Evolutionary conservation across 2,329 filamentous ascomycete species (phyloP).

Genomic region (Tolypocladium inflatum): DNA sequence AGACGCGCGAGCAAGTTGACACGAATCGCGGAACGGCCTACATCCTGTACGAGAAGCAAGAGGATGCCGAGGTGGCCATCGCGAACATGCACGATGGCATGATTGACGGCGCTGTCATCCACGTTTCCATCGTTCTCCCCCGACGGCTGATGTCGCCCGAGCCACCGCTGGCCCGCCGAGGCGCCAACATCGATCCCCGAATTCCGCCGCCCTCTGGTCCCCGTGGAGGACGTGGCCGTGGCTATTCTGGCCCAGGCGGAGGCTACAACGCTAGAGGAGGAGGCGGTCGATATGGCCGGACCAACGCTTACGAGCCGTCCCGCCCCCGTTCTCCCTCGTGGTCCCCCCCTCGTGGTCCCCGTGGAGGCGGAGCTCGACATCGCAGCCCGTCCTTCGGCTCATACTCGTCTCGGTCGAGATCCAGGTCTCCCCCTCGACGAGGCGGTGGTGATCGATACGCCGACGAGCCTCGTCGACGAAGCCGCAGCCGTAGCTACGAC

Average conservation of each 20-base stretch:
- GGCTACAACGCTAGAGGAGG: constrained; percentile 23
- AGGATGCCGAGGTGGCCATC: constrained; percentile 79
- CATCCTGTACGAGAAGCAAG: constrained; percentile 69
- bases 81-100: constrained; percentile 98
- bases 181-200: constrained; percentile 47
- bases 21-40: constrained; percentile 92
- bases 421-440: constrained; percentile 28
- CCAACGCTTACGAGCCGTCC: constrained; percentile 54
- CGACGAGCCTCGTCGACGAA: constrained; percentile 30
- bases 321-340: constrained; percentile 33
- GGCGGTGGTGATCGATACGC: constrained; percentile 20
- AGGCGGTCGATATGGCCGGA: constrained; percentile 30
- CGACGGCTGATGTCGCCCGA: constrained; percentile 72
- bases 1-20: constrained; percentile 46
- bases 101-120: constrained; percentile 71
- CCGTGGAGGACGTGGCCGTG: constrained; percentile 22
- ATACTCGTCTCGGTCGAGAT: constrained; percentile 39
- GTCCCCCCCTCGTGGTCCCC: constrained; percentile 25
- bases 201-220: constrained; percentile 20
- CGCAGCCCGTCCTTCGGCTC: constrained; percentile 35
- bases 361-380: constrained; percentile 27
- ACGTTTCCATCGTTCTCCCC: constrained; percentile 81
- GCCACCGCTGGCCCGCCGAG: constrained; percentile 61
- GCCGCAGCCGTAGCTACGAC: constrained; percentile 38
- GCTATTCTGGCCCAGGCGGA: constrained; percentile 10